These are phyloP conservation scores for Boletus fagicola DNA, from an alignment of 768 basidiomycete genomes.

Conservation along the genomic window DNA sequence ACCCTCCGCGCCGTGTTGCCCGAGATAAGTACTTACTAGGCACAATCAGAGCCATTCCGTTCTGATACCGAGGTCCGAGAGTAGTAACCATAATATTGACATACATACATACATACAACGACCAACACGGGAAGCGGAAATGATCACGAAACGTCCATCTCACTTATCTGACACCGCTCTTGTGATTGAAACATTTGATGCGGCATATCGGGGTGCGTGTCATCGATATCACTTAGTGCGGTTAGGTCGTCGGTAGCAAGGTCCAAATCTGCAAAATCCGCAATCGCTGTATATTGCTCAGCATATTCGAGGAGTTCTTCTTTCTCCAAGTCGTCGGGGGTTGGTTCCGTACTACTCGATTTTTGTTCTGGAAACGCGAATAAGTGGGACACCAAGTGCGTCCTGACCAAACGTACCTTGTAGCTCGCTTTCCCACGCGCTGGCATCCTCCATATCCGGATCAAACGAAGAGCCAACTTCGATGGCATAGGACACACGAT, in stretches of 20 bases:
- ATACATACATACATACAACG: slow-evolving; percentile 7
- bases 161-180: slow-evolving; percentile 6
- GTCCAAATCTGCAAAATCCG: slow-evolving; percentile 49
- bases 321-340: slow-evolving; percentile 50
- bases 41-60: background rate
- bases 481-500: slow-evolving; percentile 58
- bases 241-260: slow-evolving; percentile 14
- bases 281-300: slow-evolving; percentile 45
- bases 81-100: background rate
- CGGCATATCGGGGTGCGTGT: background rate
- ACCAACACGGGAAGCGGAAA: background rate
- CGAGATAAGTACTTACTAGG: background rate
- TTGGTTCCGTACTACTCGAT: slow-evolving; percentile 21
- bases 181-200: background rate
- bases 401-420: slow-evolving; percentile 33
- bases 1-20: background rate
- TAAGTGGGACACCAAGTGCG: background rate
- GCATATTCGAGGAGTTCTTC: slow-evolving; percentile 61
- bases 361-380: slow-evolving; percentile 3
- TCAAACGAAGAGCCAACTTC: slow-evolving; percentile 79
- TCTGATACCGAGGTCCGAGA: background rate
- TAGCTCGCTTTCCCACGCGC: slow-evolving; percentile 59
- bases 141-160: slow-evolving; percentile 29
- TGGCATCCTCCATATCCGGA: slow-evolving; percentile 64
- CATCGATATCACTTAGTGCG: slow-evolving; percentile 25